Percentiles rank a stretch among this genome's conserved stretches.
Conservation (phyloP, 1,284 basidiomycete genomes). For the Phylloporus sp. region DNA sequence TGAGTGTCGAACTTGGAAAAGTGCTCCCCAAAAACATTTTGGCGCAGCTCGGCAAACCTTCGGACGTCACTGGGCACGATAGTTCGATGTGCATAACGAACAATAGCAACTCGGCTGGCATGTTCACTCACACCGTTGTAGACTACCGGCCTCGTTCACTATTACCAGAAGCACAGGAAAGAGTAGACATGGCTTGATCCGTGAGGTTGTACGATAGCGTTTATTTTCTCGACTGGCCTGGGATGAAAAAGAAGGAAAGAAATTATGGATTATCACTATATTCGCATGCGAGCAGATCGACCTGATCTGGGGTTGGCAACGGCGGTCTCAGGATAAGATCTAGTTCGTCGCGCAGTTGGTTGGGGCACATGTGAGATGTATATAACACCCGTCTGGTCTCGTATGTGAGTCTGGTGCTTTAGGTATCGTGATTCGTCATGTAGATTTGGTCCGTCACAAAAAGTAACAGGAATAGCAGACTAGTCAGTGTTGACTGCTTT, state of each 20-base stretch:
- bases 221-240: neutral
- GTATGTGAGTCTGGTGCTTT: no score
- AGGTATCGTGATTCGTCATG: no score
- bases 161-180: conserved; percentile 87
- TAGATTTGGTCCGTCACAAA: no score
- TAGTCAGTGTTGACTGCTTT: no score
- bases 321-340: no score
- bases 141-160: conserved; percentile 94
- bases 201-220: conserved; percentile 2
- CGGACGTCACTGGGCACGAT: conserved; percentile 90
- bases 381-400: no score
- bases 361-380: no score
- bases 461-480: no score
- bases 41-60: conserved; percentile 82
- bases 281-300: conserved; percentile 8
- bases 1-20: conserved; percentile 97
- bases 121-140: conserved; percentile 42
- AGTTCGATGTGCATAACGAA: conserved; percentile 73
- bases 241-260: conserved; percentile 7
- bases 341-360: no score
- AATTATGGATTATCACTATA: conserved; percentile 15
- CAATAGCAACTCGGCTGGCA: neutral
- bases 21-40: conserved; percentile 96
- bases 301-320: no score
- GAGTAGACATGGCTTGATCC: conserved; percentile 53